These are phyloP conservation scores for Diaporthe ampelina DNA, from an alignment of 2,329 filamentous ascomycete genomes.

Conservation along the genomic window DNA sequence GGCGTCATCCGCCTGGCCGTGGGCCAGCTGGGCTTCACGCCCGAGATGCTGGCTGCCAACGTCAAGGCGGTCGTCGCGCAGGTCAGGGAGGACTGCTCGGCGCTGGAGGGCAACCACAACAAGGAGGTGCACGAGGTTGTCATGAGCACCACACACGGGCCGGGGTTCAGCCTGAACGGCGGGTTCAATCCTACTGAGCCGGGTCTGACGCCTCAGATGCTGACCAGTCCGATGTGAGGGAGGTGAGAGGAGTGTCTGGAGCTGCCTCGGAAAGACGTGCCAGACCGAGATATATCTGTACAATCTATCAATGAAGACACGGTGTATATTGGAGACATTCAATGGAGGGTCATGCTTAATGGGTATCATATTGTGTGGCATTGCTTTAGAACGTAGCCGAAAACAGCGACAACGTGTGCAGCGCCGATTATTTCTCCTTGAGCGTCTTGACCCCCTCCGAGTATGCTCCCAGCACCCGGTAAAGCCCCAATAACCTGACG, in stretches of 20 bases:
- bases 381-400: background rate
- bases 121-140: constrained; percentile 85
- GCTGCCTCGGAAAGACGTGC: background rate
- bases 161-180: constrained; percentile 89
- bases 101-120: constrained; percentile 72
- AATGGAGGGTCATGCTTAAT: background rate
- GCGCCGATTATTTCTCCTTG: constrained; percentile 52
- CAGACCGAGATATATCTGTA: background rate
- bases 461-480: constrained; percentile 66
- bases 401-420: background rate
- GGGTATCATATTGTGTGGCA: constrained; percentile 33
- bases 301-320: constrained; percentile 4
- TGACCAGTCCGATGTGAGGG: constrained; percentile 69
- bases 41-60: constrained; percentile 87
- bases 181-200: constrained; percentile 76
- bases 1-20: constrained; percentile 92
- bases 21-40: constrained; percentile 90
- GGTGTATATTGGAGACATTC: background rate
- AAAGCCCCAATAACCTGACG: constrained; percentile 67
- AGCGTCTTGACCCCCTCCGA: constrained; percentile 66
- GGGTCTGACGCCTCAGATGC: constrained; percentile 64
- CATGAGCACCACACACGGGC: constrained; percentile 87
- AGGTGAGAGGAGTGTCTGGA: background rate
- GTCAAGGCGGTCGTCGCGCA: constrained; percentile 81
- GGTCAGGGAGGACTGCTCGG: constrained; percentile 82